These are phyloP conservation scores for Penicillium maclennaniae DNA, from an alignment of 495 filamentous ascomycete species.

Conservation along the genomic window DNA sequence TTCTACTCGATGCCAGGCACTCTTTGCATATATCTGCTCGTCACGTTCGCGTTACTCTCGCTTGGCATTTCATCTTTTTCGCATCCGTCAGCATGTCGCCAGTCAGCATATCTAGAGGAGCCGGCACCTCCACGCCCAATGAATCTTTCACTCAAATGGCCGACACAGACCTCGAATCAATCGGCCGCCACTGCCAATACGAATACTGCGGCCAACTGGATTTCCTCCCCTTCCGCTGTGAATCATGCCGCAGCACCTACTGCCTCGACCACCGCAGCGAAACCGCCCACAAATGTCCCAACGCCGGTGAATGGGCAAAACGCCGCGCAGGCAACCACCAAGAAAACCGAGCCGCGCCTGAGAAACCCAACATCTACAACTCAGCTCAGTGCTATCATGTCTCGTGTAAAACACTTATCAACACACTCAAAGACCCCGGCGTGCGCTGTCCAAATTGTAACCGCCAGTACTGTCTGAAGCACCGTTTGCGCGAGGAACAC, in stretches of 20 bases:
- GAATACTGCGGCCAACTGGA: conserved; percentile 89
- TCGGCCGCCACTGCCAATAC: conserved; percentile 89
- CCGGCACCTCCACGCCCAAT: conserved; percentile 1
- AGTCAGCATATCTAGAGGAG: conserved; percentile 27
- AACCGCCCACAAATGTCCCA: conserved; percentile 72
- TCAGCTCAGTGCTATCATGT: conserved; percentile 70
- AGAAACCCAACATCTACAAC: conserved; percentile 55
- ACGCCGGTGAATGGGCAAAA: conserved; percentile 82
- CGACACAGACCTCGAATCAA: conserved; percentile 69
- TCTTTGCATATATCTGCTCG: neutral
- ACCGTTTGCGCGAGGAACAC: conserved; percentile 84
- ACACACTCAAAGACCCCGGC: conserved; percentile 70
- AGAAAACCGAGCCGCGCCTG: conserved; percentile 22
- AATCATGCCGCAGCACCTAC: conserved; percentile 80
- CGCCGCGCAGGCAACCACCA: conserved; percentile 44
- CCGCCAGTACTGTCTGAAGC: conserved; percentile 84
- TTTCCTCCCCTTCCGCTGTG: conserved; percentile 93
- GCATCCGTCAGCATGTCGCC: conserved; percentile 24
- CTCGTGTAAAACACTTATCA: conserved; percentile 79
- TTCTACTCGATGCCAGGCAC: conserved; percentile 22
- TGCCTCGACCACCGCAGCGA: conserved; percentile 95
- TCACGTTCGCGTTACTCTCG: neutral
- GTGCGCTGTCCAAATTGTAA: conserved; percentile 81
- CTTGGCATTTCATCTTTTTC: neutral
- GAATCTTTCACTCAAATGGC: conserved; percentile 53